These are phyloP conservation scores for Mycena polygramma DNA, from an alignment of 768 basidiomycete genomes.

Conservation along the genomic window DNA sequence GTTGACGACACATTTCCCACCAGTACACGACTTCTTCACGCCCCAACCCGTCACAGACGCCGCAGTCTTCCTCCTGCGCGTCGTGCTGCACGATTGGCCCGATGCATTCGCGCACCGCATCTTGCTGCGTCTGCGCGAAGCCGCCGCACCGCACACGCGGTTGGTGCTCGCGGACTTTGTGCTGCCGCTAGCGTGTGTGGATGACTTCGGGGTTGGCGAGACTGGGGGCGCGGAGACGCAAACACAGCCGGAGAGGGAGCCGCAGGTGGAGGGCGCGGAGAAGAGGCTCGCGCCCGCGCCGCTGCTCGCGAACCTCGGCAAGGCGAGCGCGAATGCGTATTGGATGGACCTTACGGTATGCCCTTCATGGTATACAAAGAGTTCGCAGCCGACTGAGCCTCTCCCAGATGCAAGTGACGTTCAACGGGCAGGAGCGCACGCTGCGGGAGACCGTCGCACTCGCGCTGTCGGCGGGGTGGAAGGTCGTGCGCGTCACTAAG, in stretches of 20 bases:
- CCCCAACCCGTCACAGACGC: constrained; percentile 68
- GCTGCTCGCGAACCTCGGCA: constrained; percentile 80
- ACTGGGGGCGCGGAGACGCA: constrained; percentile 23
- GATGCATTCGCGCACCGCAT: constrained; percentile 66
- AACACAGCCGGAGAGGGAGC: constrained; percentile 20
- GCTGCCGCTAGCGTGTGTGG: constrained; percentile 77
- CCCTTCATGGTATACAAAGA: neutral
- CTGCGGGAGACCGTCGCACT: constrained; percentile 72
- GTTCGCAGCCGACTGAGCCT: too few relatives aligned
- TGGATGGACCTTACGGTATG: constrained; percentile 68
- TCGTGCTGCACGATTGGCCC: constrained; percentile 86
- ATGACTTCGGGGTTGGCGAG: constrained; percentile 49
- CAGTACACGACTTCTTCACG: constrained; percentile 83
- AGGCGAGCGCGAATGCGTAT: constrained; percentile 70
- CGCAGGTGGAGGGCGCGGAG: constrained; percentile 66
- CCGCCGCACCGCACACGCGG: constrained; percentile 65
- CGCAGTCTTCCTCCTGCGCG: constrained; percentile 78
- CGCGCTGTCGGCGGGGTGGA: constrained; percentile 72
- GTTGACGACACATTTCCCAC: neutral
- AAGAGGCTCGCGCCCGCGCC: constrained; percentile 68
- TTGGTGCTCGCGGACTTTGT: constrained; percentile 81
- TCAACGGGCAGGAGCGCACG: constrained; percentile 80
- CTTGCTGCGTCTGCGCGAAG: constrained; percentile 58
- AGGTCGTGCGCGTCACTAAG: constrained; percentile 65
- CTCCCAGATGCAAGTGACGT: constrained; percentile 74